These are phyloP conservation scores for Tetracentron sinense DNA, from an alignment of 164 flowering plant genomes.

Conservation along the genomic window DNA sequence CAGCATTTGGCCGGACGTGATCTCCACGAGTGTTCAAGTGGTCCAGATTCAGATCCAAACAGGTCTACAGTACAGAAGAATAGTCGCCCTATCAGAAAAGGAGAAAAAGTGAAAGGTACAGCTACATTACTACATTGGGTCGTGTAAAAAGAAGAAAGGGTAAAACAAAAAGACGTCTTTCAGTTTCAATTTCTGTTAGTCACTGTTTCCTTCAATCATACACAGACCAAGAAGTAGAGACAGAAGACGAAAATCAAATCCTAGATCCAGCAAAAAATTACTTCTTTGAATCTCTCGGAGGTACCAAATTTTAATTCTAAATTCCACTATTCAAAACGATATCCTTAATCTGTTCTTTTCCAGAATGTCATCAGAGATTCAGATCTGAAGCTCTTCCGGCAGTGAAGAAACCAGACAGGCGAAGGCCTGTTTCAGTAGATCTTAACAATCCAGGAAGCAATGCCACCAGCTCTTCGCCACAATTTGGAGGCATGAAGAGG, in stretches of 20 bases:
- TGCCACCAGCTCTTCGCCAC: constrained; percentile 51
- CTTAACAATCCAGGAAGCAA: constrained; percentile 38
- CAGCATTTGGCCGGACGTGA: constrained; percentile 63
- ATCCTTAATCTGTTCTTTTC: neutral
- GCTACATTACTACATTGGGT: neutral
- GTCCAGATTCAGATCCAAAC: constrained; percentile 53
- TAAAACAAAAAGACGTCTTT: neutral
- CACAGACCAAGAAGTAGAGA: constrained; percentile 29
- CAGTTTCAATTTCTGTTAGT: constrained; percentile 5
- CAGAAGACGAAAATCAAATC: constrained; percentile 34
- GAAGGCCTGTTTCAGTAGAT: constrained; percentile 71
- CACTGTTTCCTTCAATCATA: constrained; percentile 20
- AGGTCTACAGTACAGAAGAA: constrained; percentile 20
- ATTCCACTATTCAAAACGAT: neutral
- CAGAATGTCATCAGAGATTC: constrained; percentile 70
- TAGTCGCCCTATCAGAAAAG: constrained; percentile 20
- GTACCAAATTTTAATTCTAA: constrained; percentile 21
- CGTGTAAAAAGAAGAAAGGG: neutral
- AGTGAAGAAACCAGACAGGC: constrained; percentile 39
- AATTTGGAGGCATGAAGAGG: constrained; percentile 54
- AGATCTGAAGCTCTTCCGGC: constrained; percentile 45
- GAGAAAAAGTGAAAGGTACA: constrained; percentile 45
- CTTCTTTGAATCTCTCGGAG: constrained; percentile 72
- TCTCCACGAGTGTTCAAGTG: constrained; percentile 34
- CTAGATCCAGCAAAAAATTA: constrained; percentile 61